phyloP scores from a whole-genome alignment of 441 rosid genomes.

The Kokia cookei region DNA sequence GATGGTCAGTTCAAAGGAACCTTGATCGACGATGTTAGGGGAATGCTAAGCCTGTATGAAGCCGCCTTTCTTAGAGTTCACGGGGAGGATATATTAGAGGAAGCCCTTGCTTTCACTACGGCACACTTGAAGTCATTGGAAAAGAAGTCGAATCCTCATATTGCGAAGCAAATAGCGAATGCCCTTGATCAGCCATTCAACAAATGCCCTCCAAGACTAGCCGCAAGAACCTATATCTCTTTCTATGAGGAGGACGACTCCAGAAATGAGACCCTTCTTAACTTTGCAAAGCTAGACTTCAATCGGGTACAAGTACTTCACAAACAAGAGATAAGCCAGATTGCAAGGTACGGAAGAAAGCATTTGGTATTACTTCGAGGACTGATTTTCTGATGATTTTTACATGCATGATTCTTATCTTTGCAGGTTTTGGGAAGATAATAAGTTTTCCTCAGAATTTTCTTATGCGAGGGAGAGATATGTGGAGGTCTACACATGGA shows the following conservation, averaged over 20 bases:
- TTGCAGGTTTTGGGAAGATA: not conserved
- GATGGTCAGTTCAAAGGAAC: not conserved
- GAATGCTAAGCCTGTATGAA: slow-evolving; percentile 14
- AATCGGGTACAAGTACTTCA: not conserved
- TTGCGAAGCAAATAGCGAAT: not conserved
- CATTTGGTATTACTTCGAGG: too few species aligned
- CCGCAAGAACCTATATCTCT: not conserved
- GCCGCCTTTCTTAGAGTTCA: slow-evolving; percentile 8
- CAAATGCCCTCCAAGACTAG: slow-evolving; percentile 3
- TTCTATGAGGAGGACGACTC: not conserved
- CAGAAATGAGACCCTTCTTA: not conserved
- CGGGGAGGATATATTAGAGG: not conserved
- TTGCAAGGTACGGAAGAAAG: not conserved
- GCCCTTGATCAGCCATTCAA: not conserved
- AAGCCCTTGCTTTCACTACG: slow-evolving; percentile 4
- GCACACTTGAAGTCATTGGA: not conserved
- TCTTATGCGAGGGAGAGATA: not conserved
- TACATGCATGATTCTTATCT: not conserved
- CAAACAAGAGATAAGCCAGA: not conserved
- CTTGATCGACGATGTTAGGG: not conserved
- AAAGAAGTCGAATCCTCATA: not conserved
- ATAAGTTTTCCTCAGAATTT: not conserved
- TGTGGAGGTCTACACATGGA: not conserved
- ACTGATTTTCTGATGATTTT: not conserved
- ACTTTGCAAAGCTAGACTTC: not conserved